phyloP scores from a whole-genome alignment of 2,329 filamentous ascomycete species.

The Colletotrichum echinochloae region DNA sequence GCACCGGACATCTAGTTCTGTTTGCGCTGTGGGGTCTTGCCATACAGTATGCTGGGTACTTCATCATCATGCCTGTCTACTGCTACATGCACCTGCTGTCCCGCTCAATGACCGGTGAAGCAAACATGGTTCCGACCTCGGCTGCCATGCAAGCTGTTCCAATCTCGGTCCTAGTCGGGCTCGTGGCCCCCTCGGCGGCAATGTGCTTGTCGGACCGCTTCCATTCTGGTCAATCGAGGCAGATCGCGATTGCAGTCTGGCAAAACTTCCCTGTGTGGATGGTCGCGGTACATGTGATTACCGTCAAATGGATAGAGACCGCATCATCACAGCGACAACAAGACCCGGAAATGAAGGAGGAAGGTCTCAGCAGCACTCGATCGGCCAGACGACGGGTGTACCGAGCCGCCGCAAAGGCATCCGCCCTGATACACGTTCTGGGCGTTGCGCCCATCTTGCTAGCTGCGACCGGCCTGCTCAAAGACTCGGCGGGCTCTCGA shows the following conservation, averaged over 20 bases:
- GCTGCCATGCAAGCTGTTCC: slow-evolving; percentile 6
- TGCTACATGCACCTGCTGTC: slow-evolving; percentile 5
- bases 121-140: neutral
- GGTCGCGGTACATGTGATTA: neutral
- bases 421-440: slow-evolving; percentile 2
- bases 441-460: neutral
- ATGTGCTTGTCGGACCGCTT: neutral
- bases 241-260: slow-evolving; percentile 1
- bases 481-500: neutral
- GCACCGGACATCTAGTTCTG: neutral
- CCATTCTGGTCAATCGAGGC: neutral
- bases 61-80: slow-evolving; percentile 9
- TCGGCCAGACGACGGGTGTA: neutral
- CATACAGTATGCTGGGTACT: slow-evolving; percentile 16
- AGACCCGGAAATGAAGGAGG: neutral
- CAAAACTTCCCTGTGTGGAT: slow-evolving; percentile 13
- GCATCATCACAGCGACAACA: neutral
- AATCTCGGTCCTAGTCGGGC: neutral
- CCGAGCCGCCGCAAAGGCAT: neutral
- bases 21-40: slow-evolving; percentile 12
- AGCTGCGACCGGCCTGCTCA: neutral
- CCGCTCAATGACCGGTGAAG: neutral
- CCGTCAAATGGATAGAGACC: neutral
- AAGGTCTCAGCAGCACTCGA: neutral
- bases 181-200: neutral